Evolutionary conservation across 1,284 basidiomycete species (phyloP).

Genomic region (Trichosporon sp.): DNA sequence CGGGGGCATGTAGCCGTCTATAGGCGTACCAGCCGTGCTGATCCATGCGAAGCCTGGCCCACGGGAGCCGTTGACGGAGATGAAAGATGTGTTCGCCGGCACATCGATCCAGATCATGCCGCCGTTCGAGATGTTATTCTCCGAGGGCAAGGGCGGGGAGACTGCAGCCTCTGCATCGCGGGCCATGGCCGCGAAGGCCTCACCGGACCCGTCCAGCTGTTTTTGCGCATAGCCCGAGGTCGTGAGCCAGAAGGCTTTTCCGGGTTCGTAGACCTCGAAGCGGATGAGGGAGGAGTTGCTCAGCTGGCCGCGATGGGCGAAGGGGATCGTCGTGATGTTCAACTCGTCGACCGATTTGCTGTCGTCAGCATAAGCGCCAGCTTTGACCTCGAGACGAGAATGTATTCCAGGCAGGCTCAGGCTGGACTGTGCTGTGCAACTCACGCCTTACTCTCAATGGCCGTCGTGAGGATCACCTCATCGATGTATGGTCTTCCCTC

Average conservation of each 20-base stretch:
- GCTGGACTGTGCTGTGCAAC: not conserved
- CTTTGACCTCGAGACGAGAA: not conserved
- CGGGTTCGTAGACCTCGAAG: not conserved
- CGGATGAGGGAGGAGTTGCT: not conserved
- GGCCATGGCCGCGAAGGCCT: not conserved
- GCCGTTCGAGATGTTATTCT: no score
- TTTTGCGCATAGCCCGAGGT: not conserved
- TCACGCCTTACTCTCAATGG: not conserved
- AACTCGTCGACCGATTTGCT: not conserved
- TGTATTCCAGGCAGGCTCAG: not conserved
- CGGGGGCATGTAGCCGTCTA: not conserved
- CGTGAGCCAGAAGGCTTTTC: not conserved
- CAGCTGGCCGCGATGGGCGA: not conserved
- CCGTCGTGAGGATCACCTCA: not conserved
- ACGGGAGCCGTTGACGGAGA: not conserved
- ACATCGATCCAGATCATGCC: not conserved
- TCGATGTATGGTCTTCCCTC: not conserved
- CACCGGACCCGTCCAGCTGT: not conserved
- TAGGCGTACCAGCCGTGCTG: not conserved
- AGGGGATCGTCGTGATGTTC: not conserved
- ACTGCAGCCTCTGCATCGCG: not conserved
- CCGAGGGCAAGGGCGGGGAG: not conserved
- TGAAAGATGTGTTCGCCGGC: not conserved
- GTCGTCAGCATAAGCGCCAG: not conserved
- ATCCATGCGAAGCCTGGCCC: not conserved